Base-by-base conservation (phyloP, 768 basidiomycete genomes). In the Podaxis sp. region DNA sequence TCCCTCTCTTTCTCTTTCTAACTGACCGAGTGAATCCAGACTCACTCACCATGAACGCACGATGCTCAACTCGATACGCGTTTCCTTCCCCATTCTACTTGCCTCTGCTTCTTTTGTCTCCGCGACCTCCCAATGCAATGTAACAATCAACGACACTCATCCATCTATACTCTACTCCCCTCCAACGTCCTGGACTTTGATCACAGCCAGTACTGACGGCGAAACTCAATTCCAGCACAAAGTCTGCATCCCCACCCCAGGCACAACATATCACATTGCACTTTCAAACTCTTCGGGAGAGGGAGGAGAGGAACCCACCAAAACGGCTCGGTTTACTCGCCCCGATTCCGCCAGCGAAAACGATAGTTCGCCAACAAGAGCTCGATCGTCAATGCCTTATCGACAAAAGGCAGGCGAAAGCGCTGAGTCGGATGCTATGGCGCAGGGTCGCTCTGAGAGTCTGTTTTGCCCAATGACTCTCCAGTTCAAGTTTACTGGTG, bases 401-500 rank as follows among this genome's bases (percentile, higher is more conserved):
- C 47, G 21, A 48, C 21, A 11, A 27, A 27, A 16, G 3, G 47
- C 25, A 48, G 23, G 21, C 1, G 25, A 18, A 13, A 13, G 11
- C 47, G 11, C 11, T 11, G 47, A 23, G 11, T 23, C 54, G 32
- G 13, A 59, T 36, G 44, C 57, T 14, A 50, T 27, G 18, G 27
- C 59, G 21, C 35, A 11, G 14, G 42, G 52, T 37, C 25, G 32
- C 11, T 28, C 59, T 37, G 64, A 51, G 2, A 56, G 63, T 28
- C 61, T 35, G 27, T 53, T 51, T 36, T 55, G 55, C 4, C 35
- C 72, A 27, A 73, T 79, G 21, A 74, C 70, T 9, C 67, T 74
- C 5, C 70, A 74, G 25, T 76, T 79, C 56, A 76, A 76, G 27
- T 83, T 82, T 61, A 79, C 69, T 27, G 82, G 81, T 79, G 57